Percentiles rank a stretch among this genome's conserved stretches.
Conservation (phyloP, 2,329 filamentous ascomycete genomes). For the Harringtonia aguacate region DNA sequence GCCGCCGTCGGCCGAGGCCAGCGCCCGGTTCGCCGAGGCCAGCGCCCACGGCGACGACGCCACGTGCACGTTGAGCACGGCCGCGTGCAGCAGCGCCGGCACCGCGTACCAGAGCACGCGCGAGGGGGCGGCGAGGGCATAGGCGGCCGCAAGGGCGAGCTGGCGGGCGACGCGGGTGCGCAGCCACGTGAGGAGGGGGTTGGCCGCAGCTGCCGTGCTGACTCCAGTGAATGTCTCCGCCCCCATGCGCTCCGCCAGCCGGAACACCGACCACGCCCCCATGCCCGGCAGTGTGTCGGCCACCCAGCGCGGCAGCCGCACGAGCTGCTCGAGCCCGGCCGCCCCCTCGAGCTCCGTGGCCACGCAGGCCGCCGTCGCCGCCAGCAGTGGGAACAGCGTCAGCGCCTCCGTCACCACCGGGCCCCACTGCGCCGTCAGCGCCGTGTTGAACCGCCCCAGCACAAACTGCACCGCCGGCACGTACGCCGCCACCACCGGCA, state of each 20-base stretch:
- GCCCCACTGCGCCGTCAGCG: conserved; percentile 58
- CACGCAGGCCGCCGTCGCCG: conserved; percentile 52
- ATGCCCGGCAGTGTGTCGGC: conserved; percentile 56
- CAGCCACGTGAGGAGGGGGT: neutral
- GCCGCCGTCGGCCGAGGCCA: conserved; percentile 37
- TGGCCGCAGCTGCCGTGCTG: conserved; percentile 41
- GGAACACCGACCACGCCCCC: conserved; percentile 56
- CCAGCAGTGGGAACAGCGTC: conserved; percentile 59
- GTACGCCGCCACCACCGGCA: conserved; percentile 66
- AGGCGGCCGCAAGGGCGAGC: conserved; percentile 52
- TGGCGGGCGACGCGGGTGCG: conserved; percentile 61
- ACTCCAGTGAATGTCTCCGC: conserved; percentile 37
- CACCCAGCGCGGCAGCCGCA: conserved; percentile 42
- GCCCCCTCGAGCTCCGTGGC: conserved; percentile 54
- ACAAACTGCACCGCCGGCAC: conserved; percentile 64
- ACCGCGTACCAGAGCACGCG: conserved; percentile 55
- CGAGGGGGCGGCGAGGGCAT: conserved; percentile 57
- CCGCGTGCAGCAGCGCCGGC: conserved; percentile 63
- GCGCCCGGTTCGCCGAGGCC: conserved; percentile 50
- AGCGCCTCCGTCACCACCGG: conserved; percentile 65
- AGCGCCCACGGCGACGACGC: conserved; percentile 46
- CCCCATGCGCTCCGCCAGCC: conserved; percentile 28
- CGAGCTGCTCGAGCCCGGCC: conserved; percentile 28
- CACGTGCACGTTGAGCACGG: conserved; percentile 64
- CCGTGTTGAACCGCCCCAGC: conserved; percentile 54